Base-by-base conservation (phyloP, 169 alveolate species). In the Cystoisospora suis region DNA sequence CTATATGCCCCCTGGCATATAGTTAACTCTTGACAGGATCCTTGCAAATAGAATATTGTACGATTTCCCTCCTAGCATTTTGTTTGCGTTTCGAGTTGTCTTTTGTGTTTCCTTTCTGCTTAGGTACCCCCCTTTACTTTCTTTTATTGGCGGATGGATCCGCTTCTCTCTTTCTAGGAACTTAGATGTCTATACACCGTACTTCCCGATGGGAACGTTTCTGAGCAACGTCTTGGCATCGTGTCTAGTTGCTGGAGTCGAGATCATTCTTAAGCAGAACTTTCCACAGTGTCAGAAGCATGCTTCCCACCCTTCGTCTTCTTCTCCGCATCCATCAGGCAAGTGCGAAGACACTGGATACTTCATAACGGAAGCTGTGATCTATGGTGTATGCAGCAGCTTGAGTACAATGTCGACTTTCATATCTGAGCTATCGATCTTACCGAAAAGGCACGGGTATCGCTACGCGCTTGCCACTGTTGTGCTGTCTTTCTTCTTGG, bases 141-240 rank as follows among this genome's bases (percentile, higher is more conserved):
- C 77, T 44, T 65, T 65, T 44, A 23, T 65, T 23, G 77, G 77
- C 34, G 36, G 45, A 44, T 65, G 77, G 77, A 36, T 65, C 42
- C 77, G 77, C 5, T 65, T 32, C 77, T 32, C 40, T 2, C 36
- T 65, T 23, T 65, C 77, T 6, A 1, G 4, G 42, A 36, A 65
- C 45, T n/a, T 65, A 20, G 77, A 65, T 20, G 38, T 65, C 36
- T 65, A 65, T 44, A 65, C 77, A 1, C 77, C 77, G 38, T 65
- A 65, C 12, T 65, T 65, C 40, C 77, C 77, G 45, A 65, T 65
- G 77, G 77, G 77, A 2, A 65, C 77, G 4, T 65, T 65, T 44
- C 77, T 65, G 27, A 65, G 77, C 77, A 65, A 65, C 77, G 77
- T 65, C 77, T 1, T 65, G 23, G 77, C 77, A 7, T 65, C 77